Conservation (phyloP, 805 yeast genomes). For the Isabelozyma rhagii region DNA sequence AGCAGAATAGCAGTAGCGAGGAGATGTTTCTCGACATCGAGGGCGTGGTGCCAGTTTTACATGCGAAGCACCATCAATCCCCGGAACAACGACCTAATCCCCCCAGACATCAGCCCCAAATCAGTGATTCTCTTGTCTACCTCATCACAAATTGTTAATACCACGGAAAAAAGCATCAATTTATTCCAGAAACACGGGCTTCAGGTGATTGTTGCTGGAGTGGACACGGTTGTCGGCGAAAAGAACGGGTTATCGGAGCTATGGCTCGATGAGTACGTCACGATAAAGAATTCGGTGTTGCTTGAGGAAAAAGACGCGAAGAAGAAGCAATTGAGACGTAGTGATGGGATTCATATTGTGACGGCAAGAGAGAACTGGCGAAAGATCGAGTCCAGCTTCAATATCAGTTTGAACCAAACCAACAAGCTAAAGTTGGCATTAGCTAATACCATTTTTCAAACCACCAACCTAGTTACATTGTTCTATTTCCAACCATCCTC, state of each 20-base stretch:
- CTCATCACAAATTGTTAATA: conserved; percentile 26
- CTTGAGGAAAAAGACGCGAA: conserved; percentile 22
- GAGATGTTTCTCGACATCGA: neutral
- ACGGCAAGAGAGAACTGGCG: conserved; percentile 39
- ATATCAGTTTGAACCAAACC: conserved; percentile 11
- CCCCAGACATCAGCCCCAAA: conserved; percentile 16
- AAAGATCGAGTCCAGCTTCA: conserved; percentile 20
- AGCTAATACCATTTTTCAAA: conserved; percentile 41
- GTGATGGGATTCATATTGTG: conserved; percentile 35
- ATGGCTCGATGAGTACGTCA: conserved; percentile 30
- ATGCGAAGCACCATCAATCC: conserved; percentile 13
- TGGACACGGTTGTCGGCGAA: conserved; percentile 31
- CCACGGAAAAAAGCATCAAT: conserved; percentile 27
- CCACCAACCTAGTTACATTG: conserved; percentile 31
- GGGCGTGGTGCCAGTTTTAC: neutral
- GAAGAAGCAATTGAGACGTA: conserved; percentile 19
- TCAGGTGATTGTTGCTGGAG: conserved; percentile 40
- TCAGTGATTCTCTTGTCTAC: conserved; percentile 36
- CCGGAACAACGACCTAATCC: conserved; percentile 1
- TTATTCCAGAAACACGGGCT: conserved; percentile 20
- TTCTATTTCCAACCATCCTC: conserved; percentile 27
- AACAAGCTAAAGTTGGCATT: conserved; percentile 19
- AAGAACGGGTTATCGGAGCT: conserved; percentile 36
- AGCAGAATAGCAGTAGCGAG: neutral
- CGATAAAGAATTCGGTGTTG: conserved; percentile 13